Evolutionary conservation across 225 moss, liverwort and hornwort species (phyloP).

Genomic region (Bryoerythrophyllum caledonicum): DNA sequence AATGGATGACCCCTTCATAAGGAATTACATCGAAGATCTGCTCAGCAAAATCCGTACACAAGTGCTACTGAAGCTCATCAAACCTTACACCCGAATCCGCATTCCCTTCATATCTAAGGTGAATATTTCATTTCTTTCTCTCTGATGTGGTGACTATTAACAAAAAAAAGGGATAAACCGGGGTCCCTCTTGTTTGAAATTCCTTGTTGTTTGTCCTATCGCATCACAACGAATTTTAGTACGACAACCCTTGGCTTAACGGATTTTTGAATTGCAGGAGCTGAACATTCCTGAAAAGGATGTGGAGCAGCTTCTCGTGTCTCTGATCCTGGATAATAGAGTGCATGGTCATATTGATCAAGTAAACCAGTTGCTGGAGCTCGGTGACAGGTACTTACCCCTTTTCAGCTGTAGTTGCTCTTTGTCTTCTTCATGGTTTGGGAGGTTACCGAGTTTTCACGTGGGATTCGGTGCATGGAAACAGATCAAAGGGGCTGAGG

Average conservation of each 20-base stretch:
- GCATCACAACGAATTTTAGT: background rate
- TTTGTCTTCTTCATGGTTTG: background rate
- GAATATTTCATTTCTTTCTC: conserved; percentile 9
- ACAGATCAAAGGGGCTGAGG: conserved; percentile 92
- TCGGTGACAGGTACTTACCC: conserved; percentile 80
- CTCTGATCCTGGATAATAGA: conserved; percentile 95
- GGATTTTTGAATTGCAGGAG: conserved; percentile 55
- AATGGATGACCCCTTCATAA: conserved; percentile 96
- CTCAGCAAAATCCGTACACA: conserved; percentile 98
- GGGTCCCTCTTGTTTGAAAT: background rate
- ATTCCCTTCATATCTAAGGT: conserved; percentile 98
- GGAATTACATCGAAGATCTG: conserved; percentile 96
- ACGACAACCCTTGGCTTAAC: background rate
- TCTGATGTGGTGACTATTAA: conserved; percentile 1
- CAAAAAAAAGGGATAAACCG: background rate
- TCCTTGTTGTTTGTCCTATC: background rate
- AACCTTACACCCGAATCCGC: conserved; percentile 97
- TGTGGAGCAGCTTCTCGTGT: conserved; percentile 96
- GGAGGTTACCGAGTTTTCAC: background rate
- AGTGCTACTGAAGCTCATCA: conserved; percentile 97
- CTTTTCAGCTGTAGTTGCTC: background rate
- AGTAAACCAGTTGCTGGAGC: conserved; percentile 97
- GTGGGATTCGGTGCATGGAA: conserved; percentile 14
- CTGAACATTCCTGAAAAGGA: conserved; percentile 97
- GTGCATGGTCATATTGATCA: conserved; percentile 99